phyloP scores from a whole-genome alignment of 371 early-diverging fungal species.

The Syncephalastrum contaminatum region DNA sequence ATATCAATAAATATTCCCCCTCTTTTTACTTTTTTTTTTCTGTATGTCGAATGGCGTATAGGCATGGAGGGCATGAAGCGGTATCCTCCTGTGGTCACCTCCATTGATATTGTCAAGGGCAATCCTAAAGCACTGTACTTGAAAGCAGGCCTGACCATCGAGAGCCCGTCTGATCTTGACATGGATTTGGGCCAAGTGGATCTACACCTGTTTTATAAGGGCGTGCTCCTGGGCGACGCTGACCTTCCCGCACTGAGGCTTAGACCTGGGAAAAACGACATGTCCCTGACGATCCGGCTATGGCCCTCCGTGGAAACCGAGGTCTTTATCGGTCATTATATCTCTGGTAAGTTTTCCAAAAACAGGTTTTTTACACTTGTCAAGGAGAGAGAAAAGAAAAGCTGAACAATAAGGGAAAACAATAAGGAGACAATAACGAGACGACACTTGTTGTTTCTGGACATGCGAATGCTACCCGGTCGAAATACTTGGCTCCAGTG shows the following conservation, averaged over 20 bases:
- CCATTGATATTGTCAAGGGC: conserved; percentile 29
- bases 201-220: conserved; percentile 26
- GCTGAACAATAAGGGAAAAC: conserved; percentile 2
- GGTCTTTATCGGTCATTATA: conserved; percentile 33
- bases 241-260: conserved; percentile 29
- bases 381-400: conserved; percentile 6
- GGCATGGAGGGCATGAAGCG: conserved; percentile 43
- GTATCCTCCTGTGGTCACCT: conserved; percentile 36
- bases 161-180: conserved; percentile 40
- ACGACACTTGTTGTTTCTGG: conserved; percentile 3
- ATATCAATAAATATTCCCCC: neutral
- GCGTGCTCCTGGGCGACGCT: conserved; percentile 32
- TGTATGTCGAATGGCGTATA: conserved; percentile 9
- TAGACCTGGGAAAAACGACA: conserved; percentile 16
- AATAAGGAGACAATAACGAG: conserved; percentile 40
- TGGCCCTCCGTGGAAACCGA: too few species aligned
- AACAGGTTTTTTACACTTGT: conserved; percentile 5
- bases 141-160: conserved; percentile 21
- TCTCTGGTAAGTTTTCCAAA: conserved; percentile 21
- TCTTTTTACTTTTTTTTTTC: neutral
- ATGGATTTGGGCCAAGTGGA: conserved; percentile 37
- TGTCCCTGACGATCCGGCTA: neutral
- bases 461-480: conserved; percentile 35
- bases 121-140: conserved; percentile 29
- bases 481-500: conserved; percentile 20